Conservation (phyloP, 176 grass and related monocot species). For the Eragrostis curvula region DNA sequence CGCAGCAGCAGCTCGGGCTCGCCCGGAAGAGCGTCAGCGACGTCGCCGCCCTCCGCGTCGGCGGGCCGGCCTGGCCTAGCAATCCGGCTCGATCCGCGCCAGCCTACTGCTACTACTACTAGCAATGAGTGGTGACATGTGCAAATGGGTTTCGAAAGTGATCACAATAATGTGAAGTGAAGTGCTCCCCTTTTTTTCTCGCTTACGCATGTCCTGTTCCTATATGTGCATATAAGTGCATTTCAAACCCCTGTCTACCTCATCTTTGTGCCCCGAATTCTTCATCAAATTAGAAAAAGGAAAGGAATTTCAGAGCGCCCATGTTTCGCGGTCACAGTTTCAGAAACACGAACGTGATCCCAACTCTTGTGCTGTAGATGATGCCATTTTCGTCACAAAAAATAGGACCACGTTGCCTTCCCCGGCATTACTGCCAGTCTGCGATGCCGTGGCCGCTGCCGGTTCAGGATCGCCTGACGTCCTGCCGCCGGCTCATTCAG, state of each 20-base stretch:
- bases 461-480: slow-evolving; percentile 19
- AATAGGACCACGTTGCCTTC: background rate
- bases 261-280: background rate
- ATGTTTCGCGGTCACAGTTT: background rate
- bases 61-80: slow-evolving; percentile 11
- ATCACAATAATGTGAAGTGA: slow-evolving; percentile 52
- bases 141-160: slow-evolving; percentile 27
- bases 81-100: background rate
- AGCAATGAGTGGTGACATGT: slow-evolving; percentile 19
- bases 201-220: background rate
- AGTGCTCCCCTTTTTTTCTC: background rate
- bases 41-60: slow-evolving; percentile 42
- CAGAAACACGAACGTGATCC: background rate
- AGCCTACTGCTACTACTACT: slow-evolving; percentile 15
- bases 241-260: background rate
- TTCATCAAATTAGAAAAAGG: background rate
- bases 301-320: background rate
- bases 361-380: background rate
- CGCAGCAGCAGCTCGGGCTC: slow-evolving; percentile 52
- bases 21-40: slow-evolving; percentile 62
- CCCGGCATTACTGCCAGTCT: background rate
- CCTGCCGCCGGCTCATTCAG: slow-evolving; percentile 24
- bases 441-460: background rate
- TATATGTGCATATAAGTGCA: background rate
- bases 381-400: background rate